A percentile compares a stretch with the other conserved stretches of the same genome.
Conservation (phyloP, 2,329 filamentous ascomycete species). For the Sporothrix sp. region DNA sequence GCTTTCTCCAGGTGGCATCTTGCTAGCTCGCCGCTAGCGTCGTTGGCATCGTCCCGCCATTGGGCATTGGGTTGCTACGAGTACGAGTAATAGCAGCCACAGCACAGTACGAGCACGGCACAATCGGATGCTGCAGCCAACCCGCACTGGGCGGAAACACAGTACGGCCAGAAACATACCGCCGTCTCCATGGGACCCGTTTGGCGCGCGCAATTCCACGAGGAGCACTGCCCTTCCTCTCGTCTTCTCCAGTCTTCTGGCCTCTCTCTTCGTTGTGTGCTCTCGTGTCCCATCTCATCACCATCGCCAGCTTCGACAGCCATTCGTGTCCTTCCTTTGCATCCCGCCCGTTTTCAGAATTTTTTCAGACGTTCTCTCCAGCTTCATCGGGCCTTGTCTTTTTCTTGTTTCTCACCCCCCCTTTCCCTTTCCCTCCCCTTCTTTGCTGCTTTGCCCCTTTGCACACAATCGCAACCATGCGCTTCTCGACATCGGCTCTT, state of each 20-base stretch:
- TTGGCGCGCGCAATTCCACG: constrained; percentile 1
- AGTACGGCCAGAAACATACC: not conserved
- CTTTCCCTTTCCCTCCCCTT: not conserved
- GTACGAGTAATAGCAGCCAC: too few relatives aligned
- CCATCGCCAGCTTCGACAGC: constrained; percentile 2
- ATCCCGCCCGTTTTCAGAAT: too few relatives aligned
- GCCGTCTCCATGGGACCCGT: constrained; percentile 1
- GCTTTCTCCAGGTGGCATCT: not conserved
- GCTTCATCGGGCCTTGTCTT: not conserved
- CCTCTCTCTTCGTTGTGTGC: not conserved
- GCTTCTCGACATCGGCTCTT: constrained; percentile 42
- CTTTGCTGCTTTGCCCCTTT: not conserved
- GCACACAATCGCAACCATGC: constrained; percentile 38
- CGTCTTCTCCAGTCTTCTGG: constrained; percentile 6
- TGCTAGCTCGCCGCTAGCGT: constrained; percentile 2
- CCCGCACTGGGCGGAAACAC: constrained; percentile 1
- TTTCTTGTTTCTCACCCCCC: constrained; percentile 1
- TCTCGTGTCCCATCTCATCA: not conserved
- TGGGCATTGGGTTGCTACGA: too few relatives aligned
- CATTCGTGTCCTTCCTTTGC: constrained; percentile 11
- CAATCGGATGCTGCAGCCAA: too few relatives aligned
- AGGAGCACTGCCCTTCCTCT: not conserved
- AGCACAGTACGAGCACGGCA: too few relatives aligned
- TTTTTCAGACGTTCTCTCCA: not conserved
- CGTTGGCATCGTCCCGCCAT: not conserved